A percentile compares a stretch with the other conserved stretches of the same genome.
These are phyloP conservation scores for Wickerhamomyces strasburgensis DNA, from an alignment of 805 yeast species.

Conservation along the genomic window DNA sequence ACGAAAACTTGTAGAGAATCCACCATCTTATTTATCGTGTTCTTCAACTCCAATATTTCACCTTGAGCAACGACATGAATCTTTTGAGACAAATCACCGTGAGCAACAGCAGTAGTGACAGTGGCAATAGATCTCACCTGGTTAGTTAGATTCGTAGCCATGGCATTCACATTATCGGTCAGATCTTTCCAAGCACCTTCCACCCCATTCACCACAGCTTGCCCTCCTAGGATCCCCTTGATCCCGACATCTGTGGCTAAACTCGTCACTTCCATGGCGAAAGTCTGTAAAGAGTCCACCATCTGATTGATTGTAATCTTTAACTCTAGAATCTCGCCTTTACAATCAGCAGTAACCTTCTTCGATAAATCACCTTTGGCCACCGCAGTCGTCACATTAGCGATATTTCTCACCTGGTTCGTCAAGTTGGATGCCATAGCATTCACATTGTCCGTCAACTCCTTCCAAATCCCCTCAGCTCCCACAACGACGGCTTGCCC, in stretches of 20 bases:
- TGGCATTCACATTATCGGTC: constrained; percentile 85
- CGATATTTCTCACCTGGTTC: constrained; percentile 84
- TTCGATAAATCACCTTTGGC: constrained; percentile 85
- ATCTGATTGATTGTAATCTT: constrained; percentile 84
- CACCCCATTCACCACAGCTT: constrained; percentile 85
- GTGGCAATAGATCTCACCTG: constrained; percentile 92
- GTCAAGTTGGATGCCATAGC: constrained; percentile 91
- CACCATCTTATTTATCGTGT: constrained; percentile 89
- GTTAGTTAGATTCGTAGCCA: constrained; percentile 87
- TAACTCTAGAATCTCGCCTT: constrained; percentile 82
- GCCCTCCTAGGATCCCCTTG: constrained; percentile 87
- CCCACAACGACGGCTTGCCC: constrained; percentile 87
- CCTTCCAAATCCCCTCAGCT: constrained; percentile 89
- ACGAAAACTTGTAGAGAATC: constrained; percentile 85
- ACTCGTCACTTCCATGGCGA: constrained; percentile 82
- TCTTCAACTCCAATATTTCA: constrained; percentile 77
- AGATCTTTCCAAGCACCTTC: constrained; percentile 92
- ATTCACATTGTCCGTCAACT: constrained; percentile 83
- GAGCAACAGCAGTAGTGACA: constrained; percentile 90
- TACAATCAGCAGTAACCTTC: constrained; percentile 84
- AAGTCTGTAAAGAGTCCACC: constrained; percentile 87
- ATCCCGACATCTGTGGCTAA: constrained; percentile 92
- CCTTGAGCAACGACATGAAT: constrained; percentile 90
- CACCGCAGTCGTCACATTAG: constrained; percentile 83
- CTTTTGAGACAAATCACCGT: constrained; percentile 86